Evolutionary conservation across 169 alveolate genomes (phyloP).

Genomic region (Miamiensis avidus): DNA sequence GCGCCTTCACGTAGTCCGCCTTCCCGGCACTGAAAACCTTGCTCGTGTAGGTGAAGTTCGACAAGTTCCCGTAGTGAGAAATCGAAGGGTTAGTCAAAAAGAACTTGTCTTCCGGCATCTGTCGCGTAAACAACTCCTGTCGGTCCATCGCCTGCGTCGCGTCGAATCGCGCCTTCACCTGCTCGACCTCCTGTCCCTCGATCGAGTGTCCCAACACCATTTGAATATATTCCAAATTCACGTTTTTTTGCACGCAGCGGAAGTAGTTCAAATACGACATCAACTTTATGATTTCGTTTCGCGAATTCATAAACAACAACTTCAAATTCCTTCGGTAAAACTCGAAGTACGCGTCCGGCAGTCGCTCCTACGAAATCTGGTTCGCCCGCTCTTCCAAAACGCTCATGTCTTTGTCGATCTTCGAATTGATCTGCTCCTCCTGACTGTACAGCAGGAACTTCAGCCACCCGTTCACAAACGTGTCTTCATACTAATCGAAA

Average conservation of each 20-base stretch:
- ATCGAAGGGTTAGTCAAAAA: conserved; percentile 15
- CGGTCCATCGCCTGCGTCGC: background rate
- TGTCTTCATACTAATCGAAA: conserved; percentile 17
- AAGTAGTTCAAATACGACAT: conserved; percentile 14
- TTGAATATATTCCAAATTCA: conserved; percentile 8
- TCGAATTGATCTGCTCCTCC: background rate
- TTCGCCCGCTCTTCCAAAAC: conserved; percentile 2
- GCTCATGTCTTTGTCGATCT: conserved; percentile 11
- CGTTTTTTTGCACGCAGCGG: conserved; percentile 6
- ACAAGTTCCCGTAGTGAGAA: conserved; percentile 8
- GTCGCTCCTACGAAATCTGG: background rate
- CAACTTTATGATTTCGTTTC: conserved; percentile 4
- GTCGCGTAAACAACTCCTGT: background rate
- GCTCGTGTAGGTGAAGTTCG: background rate
- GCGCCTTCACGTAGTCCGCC: background rate
- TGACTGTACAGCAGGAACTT: conserved; percentile 5
- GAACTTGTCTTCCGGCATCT: conserved; percentile 2
- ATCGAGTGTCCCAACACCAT: background rate
- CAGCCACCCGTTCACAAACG: conserved; percentile 14
- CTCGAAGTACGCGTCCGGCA: conserved; percentile 7
- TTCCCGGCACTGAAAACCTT: no score
- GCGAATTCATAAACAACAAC: conserved; percentile 9
- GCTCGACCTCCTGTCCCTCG: background rate
- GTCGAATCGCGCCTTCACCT: background rate
- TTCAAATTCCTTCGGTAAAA: conserved; percentile 16